Evolutionary conservation across 352 stramenopile genomes (phyloP).

Genomic region (Globisporangium rhizosaccharum): DNA sequence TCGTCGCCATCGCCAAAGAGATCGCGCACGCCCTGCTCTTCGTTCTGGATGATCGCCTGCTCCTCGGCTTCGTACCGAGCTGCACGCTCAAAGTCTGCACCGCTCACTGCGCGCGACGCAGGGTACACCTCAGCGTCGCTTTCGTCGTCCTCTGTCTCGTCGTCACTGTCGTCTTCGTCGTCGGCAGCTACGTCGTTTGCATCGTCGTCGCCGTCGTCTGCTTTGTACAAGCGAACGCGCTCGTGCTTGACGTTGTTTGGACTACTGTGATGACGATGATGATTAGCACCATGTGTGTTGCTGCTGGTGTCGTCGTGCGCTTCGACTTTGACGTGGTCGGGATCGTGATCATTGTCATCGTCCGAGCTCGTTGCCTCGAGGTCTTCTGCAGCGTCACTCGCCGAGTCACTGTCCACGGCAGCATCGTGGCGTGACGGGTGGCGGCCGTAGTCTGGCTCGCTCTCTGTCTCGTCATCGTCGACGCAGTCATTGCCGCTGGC

Average conservation of each 20-base stretch:
- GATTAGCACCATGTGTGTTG: neutral
- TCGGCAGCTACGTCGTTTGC: slow-evolving; percentile 3
- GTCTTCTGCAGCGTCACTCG: slow-evolving; percentile 11
- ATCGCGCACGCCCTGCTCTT: slow-evolving; percentile 3
- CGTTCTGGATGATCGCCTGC: slow-evolving; percentile 9
- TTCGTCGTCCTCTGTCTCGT: slow-evolving; percentile 12
- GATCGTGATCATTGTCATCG: slow-evolving; percentile 6
- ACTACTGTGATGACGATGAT: too few species aligned
- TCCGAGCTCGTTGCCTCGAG: slow-evolving; percentile 5
- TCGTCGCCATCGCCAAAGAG: slow-evolving; percentile 9
- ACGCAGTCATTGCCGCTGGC: neutral
- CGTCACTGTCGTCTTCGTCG: slow-evolving; percentile 1
- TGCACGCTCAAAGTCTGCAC: slow-evolving; percentile 10
- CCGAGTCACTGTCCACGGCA: slow-evolving; percentile 12
- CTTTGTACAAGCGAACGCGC: slow-evolving; percentile 7
- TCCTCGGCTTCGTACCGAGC: slow-evolving; percentile 13
- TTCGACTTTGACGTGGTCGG: neutral
- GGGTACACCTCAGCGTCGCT: neutral
- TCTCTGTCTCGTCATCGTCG: slow-evolving; percentile 24
- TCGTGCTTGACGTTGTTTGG: neutral
- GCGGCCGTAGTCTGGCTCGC: slow-evolving; percentile 8
- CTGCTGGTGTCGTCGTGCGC: neutral
- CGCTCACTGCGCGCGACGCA: slow-evolving; percentile 2
- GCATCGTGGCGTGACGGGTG: neutral
- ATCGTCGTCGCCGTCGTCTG: slow-evolving; percentile 10